These are phyloP conservation scores for Beauveria bassiana DNA, from an alignment of 2,329 filamentous ascomycete genomes.

Conservation along the genomic window DNA sequence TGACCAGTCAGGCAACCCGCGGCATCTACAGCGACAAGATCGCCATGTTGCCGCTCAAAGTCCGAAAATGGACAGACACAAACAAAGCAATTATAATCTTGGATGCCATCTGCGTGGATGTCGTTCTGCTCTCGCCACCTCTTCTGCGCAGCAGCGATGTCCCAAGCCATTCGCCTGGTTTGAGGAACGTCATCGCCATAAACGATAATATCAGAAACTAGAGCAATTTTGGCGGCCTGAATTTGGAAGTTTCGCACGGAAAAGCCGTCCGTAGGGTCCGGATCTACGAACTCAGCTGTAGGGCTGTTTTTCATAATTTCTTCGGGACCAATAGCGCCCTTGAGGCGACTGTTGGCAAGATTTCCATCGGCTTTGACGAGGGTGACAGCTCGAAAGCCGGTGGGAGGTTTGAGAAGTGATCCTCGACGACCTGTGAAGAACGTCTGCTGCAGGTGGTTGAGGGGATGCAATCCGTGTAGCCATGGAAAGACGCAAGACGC, in stretches of 20 bases:
- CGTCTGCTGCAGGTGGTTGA: slow-evolving; percentile 79
- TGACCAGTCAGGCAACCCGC: slow-evolving; percentile 64
- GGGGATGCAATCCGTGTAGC: slow-evolving; percentile 85
- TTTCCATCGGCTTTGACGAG: slow-evolving; percentile 86
- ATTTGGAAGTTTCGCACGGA: slow-evolving; percentile 97
- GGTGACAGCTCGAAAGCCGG: slow-evolving; percentile 72
- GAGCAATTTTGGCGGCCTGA: slow-evolving; percentile 79
- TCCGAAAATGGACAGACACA: slow-evolving; percentile 55
- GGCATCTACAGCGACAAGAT: slow-evolving; percentile 69
- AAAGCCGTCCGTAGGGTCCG: slow-evolving; percentile 84
- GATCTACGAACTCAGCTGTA: slow-evolving; percentile 62
- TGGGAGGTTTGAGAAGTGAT: slow-evolving; percentile 57
- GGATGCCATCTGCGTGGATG: slow-evolving; percentile 43
- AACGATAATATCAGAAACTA: slow-evolving; percentile 84
- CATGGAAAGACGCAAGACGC: slow-evolving; percentile 88
- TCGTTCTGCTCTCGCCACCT: slow-evolving; percentile 63
- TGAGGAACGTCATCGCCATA: slow-evolving; percentile 68
- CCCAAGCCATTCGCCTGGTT: slow-evolving; percentile 56
- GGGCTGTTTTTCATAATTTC: slow-evolving; percentile 59
- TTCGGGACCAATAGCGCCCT: slow-evolving; percentile 75
- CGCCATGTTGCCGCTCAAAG: slow-evolving; percentile 62
- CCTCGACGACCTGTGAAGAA: slow-evolving; percentile 80
- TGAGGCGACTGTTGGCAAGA: slow-evolving; percentile 64
- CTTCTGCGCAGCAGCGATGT: slow-evolving; percentile 67
- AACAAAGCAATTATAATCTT: slow-evolving; percentile 80